A percentile compares a stretch with the other conserved stretches of the same genome.
These are phyloP conservation scores for Botrytis hyacinthi DNA, from an alignment of 2,329 filamentous ascomycete species.

Conservation along the genomic window DNA sequence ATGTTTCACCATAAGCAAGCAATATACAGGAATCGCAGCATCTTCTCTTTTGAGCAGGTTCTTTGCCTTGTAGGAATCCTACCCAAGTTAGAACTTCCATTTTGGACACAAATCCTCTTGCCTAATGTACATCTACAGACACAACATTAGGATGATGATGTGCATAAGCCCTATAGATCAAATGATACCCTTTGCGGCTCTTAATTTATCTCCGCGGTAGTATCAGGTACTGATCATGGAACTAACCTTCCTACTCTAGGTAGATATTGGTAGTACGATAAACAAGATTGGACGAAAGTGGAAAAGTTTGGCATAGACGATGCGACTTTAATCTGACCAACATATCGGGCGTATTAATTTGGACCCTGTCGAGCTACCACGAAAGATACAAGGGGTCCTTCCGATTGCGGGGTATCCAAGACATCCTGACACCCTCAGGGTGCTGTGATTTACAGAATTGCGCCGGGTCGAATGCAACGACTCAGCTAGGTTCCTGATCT, in stretches of 20 bases:
- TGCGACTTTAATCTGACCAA: neutral
- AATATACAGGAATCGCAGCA: neutral
- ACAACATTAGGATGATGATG: conserved; percentile 3
- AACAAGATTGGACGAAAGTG: neutral
- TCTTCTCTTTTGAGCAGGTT: neutral
- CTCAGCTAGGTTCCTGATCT: conserved; percentile 2
- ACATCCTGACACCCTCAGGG: neutral
- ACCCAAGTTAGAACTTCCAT: neutral
- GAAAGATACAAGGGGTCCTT: neutral
- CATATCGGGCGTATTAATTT: neutral
- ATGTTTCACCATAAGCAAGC: neutral
- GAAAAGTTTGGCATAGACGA: neutral
- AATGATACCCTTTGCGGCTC: neutral
- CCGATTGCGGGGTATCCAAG: conserved; percentile 2
- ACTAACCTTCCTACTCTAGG: neutral
- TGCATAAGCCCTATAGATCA: conserved; percentile 18
- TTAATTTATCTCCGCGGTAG: neutral
- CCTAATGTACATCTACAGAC: neutral
- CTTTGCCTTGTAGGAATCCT: no score
- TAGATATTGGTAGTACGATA: neutral
- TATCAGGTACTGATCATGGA: neutral
- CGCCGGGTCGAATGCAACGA: neutral
- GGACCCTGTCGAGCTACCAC: neutral
- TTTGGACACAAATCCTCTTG: neutral
- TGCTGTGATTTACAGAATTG: neutral